Base-by-base conservation (phyloP, 1,284 basidiomycete species). In the Cystobasidium slooffiae region DNA sequence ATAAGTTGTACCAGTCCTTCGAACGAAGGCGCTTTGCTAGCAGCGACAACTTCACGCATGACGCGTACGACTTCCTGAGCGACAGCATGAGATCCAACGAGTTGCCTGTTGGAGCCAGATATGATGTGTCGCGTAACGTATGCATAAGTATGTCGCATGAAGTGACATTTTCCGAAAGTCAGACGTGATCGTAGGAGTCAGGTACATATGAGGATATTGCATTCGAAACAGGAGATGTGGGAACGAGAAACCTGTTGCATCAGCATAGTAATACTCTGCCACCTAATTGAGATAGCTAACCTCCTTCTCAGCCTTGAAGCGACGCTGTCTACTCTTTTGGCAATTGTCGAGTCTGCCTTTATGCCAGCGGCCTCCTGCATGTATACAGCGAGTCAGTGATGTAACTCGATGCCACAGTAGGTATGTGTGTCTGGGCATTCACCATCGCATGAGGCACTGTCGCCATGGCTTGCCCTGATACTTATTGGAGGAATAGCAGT, bases 31-130 rank as follows among this genome's bases (percentile, higher is more conserved):
- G 96, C 97, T 74, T 88, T 89, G 6, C 93, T 92, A 78, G 89
- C 89, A 6, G 93, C 88, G 9, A 98, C 90, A 72, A 98, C 91
- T 80, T 93, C 91, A 56, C 93, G 89, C 43, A 98, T 85, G 18
- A 96, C 88, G 39, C 92, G 87, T 1, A 94, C 87, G 0, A 95
- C 97, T 80, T 97, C 94, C 12, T 96, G 84, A 0, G 96, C 94
- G 3, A 95, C 89, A 75, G 90, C 88, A 74, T 91, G 87, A 37
- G 94, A 94, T 59, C 94, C 94, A 75, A 94, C 88, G 55, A 96
- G 86, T 83, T 96, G 93, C 78, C 94, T 94, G 79, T 20, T 9
- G 31, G 22, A 39, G 12, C n/a, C 47, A 37, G 16, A 39, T 22
- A 37, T 31, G n/a, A 24, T 18, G 8, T 22, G 6, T 1, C 41